A percentile compares a stretch with the other conserved stretches of the same genome.
These are phyloP conservation scores for Saccharomycopsis babjevae DNA, from an alignment of 805 yeast genomes.

Conservation along the genomic window DNA sequence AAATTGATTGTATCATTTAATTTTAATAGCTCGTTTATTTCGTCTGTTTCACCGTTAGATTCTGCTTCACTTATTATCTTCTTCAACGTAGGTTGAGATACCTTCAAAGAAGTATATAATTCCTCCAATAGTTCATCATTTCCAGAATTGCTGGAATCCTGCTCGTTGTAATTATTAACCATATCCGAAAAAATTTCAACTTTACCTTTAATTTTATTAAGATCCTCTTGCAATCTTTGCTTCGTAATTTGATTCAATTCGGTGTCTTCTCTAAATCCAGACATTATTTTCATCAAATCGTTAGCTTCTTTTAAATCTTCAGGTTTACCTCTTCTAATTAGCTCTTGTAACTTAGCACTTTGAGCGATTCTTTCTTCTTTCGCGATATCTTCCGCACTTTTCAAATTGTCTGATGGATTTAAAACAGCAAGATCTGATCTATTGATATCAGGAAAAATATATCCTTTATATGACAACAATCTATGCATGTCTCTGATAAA, in stretches of 20 bases:
- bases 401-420: conserved; percentile 78
- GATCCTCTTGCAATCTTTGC: conserved; percentile 72
- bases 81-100: conserved; percentile 78
- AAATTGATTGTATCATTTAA: conserved; percentile 70
- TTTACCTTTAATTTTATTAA: conserved; percentile 75
- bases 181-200: conserved; percentile 82
- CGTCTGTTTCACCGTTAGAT: conserved; percentile 41
- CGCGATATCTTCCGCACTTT: conserved; percentile 82
- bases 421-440: conserved; percentile 88
- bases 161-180: conserved; percentile 28
- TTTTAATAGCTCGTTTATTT: conserved; percentile 52
- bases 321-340: conserved; percentile 91
- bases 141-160: conserved; percentile 29
- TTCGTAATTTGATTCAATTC: conserved; percentile 52
- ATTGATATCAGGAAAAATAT: conserved; percentile 83
- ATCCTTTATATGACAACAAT: conserved; percentile 79
- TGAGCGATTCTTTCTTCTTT: conserved; percentile 89
- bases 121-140: conserved; percentile 69
- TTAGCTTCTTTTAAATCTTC: conserved; percentile 94
- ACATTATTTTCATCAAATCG: conserved; percentile 94
- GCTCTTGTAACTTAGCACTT: conserved; percentile 89
- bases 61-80: conserved; percentile 75
- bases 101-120: conserved; percentile 65
- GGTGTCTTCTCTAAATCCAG: conserved; percentile 87
- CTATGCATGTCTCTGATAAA: conserved; percentile 95